Conservation (phyloP, 2,329 filamentous ascomycete genomes). For the Chalara sp. region DNA sequence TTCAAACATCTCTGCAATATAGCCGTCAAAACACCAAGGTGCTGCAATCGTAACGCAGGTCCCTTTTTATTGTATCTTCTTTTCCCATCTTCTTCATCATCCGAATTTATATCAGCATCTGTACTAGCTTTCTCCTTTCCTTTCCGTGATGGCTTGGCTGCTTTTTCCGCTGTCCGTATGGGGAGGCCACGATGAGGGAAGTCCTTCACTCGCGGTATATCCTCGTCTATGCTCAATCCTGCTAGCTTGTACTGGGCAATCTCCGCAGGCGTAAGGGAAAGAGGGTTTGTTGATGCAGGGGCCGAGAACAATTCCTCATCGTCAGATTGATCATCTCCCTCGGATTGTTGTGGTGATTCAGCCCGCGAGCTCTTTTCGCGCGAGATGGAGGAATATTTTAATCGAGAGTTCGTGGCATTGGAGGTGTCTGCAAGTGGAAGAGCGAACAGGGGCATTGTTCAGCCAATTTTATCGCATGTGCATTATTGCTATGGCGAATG, state of each 20-base stretch:
- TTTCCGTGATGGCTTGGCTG: slow-evolving; percentile 1
- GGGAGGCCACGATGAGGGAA: slow-evolving; percentile 47
- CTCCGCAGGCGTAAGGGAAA: slow-evolving; percentile 45
- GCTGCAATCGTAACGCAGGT: slow-evolving; percentile 37
- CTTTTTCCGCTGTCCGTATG: neutral
- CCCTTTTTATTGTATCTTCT: slow-evolving; percentile 1
- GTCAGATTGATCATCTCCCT: neutral
- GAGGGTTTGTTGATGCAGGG: slow-evolving; percentile 39
- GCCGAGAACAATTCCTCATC: neutral
- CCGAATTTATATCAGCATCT: slow-evolving; percentile 6
- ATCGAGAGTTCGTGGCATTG: neutral
- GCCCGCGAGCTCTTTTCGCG: neutral
- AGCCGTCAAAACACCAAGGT: slow-evolving; percentile 61
- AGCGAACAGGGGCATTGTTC: slow-evolving; percentile 1
- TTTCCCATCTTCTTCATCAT: slow-evolving; percentile 5
- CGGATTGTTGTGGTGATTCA: neutral
- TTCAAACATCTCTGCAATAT: slow-evolving; percentile 68
- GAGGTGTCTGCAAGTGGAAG: neutral
- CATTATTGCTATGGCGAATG: too few relatives aligned
- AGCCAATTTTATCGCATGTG: too few relatives aligned
- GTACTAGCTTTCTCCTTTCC: neutral
- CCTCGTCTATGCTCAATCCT: slow-evolving; percentile 42
- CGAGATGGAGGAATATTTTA: neutral
- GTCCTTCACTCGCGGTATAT: slow-evolving; percentile 31
- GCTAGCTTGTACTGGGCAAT: slow-evolving; percentile 47